Evolutionary conservation across 1,139 yeast species (phyloP), one percentile per base, ranked within the genome.

Genomic region (Arxiozyma heterogenica): DNA sequence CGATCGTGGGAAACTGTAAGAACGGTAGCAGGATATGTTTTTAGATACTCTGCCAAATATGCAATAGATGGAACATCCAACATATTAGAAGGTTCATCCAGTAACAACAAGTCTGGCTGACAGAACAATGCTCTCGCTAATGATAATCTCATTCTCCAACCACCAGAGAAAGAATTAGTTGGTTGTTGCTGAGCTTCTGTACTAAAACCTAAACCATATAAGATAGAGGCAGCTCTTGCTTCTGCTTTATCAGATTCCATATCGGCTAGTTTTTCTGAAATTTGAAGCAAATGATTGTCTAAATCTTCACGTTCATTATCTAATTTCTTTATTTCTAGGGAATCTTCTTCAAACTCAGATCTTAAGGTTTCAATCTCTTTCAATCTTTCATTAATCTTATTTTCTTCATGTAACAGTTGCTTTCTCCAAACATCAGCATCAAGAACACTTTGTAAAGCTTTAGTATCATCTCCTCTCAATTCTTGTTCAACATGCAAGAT

Each of bases 111-210:
- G 71, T 94, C 98, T 0, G 98, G 98, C 69, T 88, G 86, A 78
- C 97, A 93, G 78, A 93, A 93, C 69, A 93, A 79, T 0, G 98
- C 98, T 74, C 98, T 82, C 2, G 98, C 98, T 59, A 93, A 79
- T n/a, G 98, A 88, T 61, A 93, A 79, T 76, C 98, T 86, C 98
- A 93, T 93, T 80, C 98, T 85, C 98, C 98, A 93, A 83, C 98
- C 98, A 80, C 98, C 98, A 53, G 97, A 90, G 71, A 93, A 93
- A 41, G 93, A 80, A 63, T 89, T 91, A 12, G 98, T 90, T 25
- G 96, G 83, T 56, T 77, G 76, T 52, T 75, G 74, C 70, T 93
- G 98, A 7, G 96, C 80, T 65, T 87, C 96, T 59, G 82, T 82
- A 51, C 96, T 84, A 75, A 93, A 93, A 57, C 98, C 98, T 56